Conservation (phyloP, 2,329 filamentous ascomycete genomes). For the Phoma sp. region DNA sequence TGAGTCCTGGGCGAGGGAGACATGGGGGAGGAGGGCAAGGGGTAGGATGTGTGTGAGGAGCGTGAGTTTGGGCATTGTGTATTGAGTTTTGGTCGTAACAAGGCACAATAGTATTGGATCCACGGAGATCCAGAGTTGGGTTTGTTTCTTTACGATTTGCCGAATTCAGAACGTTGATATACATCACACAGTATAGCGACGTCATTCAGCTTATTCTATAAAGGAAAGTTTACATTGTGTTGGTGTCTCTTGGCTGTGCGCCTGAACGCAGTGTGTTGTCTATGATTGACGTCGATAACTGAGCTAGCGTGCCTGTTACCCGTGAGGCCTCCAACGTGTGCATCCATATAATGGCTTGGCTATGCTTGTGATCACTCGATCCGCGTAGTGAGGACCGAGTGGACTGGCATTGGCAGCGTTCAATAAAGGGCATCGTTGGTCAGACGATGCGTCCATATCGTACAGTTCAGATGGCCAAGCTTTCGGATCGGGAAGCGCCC, state of each 20-base stretch:
- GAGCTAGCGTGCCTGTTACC: background rate
- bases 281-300: background rate
- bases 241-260: background rate
- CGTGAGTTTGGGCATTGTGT: background rate
- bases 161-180: too few species aligned
- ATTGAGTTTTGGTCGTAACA: too few species aligned
- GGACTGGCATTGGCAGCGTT: too few species aligned
- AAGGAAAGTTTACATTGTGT: too few species aligned
- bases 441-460: too few species aligned
- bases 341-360: background rate
- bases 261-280: background rate
- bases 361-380: background rate
- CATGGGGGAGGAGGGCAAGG: background rate
- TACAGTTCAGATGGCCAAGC: too few species aligned
- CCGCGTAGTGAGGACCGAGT: too few species aligned
- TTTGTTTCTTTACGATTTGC: too few species aligned
- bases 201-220: background rate
- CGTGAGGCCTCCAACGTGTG: background rate
- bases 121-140: too few species aligned
- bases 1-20: background rate
- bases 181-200: background rate
- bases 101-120: too few species aligned
- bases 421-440: too few species aligned
- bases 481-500: too few species aligned
- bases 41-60: background rate